Conservation (phyloP, 2,329 filamentous ascomycete species). For the Aspergillus vadensis region DNA sequence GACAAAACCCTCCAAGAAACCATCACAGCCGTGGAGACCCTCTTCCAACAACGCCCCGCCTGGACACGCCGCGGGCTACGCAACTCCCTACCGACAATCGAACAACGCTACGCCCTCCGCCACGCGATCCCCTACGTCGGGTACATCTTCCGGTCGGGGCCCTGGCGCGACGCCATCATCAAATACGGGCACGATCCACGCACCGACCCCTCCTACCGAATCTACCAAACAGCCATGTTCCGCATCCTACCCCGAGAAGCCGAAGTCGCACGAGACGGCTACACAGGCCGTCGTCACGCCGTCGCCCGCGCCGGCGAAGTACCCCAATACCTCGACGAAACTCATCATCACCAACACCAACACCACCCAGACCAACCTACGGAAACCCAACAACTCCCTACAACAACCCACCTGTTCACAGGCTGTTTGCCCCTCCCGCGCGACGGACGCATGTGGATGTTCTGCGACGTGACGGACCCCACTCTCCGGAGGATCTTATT, state of each 20-base stretch:
- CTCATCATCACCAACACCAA: slow-evolving; percentile 8
- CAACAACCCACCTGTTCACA: slow-evolving; percentile 71
- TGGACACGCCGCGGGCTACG: slow-evolving; percentile 82
- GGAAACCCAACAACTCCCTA: background rate
- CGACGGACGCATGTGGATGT: slow-evolving; percentile 91
- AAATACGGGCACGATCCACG: slow-evolving; percentile 86
- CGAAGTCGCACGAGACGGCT: slow-evolving; percentile 36
- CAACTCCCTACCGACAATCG: slow-evolving; percentile 64
- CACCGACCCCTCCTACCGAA: slow-evolving; percentile 70
- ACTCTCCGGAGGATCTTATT: slow-evolving; percentile 68
- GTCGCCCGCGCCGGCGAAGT: slow-evolving; percentile 25
- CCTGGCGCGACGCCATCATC: slow-evolving; percentile 86
- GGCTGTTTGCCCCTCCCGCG: slow-evolving; percentile 68
- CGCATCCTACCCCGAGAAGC: slow-evolving; percentile 57
- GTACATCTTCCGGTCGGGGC: slow-evolving; percentile 90
- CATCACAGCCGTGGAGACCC: slow-evolving; percentile 63
- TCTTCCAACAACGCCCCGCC: slow-evolving; percentile 74
- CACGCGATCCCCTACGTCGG: slow-evolving; percentile 80
- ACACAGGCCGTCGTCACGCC: slow-evolving; percentile 32
- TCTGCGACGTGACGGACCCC: slow-evolving; percentile 87
- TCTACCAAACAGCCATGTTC: slow-evolving; percentile 89
- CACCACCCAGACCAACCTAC: no score
- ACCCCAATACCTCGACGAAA: background rate
- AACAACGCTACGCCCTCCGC: slow-evolving; percentile 62
- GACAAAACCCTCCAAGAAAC: slow-evolving; percentile 64